Conservation (phyloP, 441 rosid species). For the Omphalea diandra region DNA sequence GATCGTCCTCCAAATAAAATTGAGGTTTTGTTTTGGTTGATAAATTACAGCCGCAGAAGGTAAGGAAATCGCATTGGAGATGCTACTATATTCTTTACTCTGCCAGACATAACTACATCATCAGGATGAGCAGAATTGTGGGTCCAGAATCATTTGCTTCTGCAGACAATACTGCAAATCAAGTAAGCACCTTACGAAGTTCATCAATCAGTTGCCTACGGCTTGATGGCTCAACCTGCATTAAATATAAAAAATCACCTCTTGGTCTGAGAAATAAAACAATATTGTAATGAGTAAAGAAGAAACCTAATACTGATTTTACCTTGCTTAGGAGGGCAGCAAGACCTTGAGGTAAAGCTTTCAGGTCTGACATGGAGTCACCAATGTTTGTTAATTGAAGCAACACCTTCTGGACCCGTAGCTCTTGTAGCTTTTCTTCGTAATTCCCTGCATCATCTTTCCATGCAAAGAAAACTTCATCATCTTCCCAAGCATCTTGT, state of each 20-base stretch:
- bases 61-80: background rate
- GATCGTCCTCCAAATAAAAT: conserved; percentile 12
- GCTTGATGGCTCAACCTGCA: conserved; percentile 90
- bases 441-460: conserved; percentile 56
- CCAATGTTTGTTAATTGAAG: conserved; percentile 68
- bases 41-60: conserved; percentile 3
- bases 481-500: conserved; percentile 73
- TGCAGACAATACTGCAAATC: conserved; percentile 18
- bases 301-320: conserved; percentile 23
- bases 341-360: conserved; percentile 90
- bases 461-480: conserved; percentile 89
- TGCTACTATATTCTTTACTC: background rate
- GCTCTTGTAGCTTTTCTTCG: conserved; percentile 64
- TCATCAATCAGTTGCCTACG: conserved; percentile 53
- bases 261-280: conserved; percentile 1
- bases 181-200: conserved; percentile 65
- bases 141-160: background rate
- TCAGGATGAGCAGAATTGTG: background rate
- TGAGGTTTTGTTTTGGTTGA: background rate
- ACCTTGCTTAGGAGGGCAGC: conserved; percentile 91
- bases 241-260: conserved; percentile 26
- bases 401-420: conserved; percentile 78
- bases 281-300: conserved; percentile 19
- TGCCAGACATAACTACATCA: background rate
- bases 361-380: conserved; percentile 63